A percentile compares a stretch with the other conserved stretches of the same genome.
phyloP scores from a whole-genome alignment of 768 basidiomycete genomes.

The Leccinum longicurvipes region DNA sequence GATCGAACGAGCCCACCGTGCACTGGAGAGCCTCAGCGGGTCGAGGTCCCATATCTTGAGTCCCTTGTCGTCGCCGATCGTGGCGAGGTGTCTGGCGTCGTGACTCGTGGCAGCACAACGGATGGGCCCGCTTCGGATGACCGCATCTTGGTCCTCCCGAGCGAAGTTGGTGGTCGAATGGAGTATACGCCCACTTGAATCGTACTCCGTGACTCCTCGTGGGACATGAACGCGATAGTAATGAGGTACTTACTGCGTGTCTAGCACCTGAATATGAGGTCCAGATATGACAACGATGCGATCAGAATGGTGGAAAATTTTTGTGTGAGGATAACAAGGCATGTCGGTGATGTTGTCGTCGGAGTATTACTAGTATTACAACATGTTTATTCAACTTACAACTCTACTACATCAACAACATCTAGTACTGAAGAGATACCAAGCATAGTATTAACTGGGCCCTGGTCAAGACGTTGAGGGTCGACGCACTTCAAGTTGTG shows the following conservation, averaged over 20 bases:
- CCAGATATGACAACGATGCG: slow-evolving; percentile 51
- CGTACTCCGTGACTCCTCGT: slow-evolving; percentile 6
- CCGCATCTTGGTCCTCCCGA: slow-evolving; percentile 27
- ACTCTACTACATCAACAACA: no score
- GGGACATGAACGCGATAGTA: not conserved
- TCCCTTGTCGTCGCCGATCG: slow-evolving; percentile 75
- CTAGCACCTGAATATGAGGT: slow-evolving; percentile 59
- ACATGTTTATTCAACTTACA: not conserved
- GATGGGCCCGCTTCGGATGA: slow-evolving; percentile 53
- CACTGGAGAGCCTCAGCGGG: slow-evolving; percentile 51
- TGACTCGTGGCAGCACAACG: slow-evolving; percentile 54
- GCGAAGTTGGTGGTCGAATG: slow-evolving; percentile 40
- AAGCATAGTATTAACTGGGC: no score
- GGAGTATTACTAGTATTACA: not conserved
- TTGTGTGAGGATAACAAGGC: slow-evolving; percentile 48
- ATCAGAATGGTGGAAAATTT: slow-evolving; percentile 38
- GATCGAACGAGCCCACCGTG: slow-evolving; percentile 45
- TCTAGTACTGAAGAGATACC: not conserved
- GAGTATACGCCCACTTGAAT: slow-evolving; percentile 52
- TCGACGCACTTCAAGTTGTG: no score
- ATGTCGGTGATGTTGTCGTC: slow-evolving; percentile 21
- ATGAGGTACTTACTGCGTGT: slow-evolving; percentile 44
- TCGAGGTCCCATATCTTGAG: slow-evolving; percentile 73
- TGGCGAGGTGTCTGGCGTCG: slow-evolving; percentile 48
- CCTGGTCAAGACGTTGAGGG: no score